Conservation (phyloP, 495 filamentous ascomycete species). For the Penicillium mononematosum region DNA sequence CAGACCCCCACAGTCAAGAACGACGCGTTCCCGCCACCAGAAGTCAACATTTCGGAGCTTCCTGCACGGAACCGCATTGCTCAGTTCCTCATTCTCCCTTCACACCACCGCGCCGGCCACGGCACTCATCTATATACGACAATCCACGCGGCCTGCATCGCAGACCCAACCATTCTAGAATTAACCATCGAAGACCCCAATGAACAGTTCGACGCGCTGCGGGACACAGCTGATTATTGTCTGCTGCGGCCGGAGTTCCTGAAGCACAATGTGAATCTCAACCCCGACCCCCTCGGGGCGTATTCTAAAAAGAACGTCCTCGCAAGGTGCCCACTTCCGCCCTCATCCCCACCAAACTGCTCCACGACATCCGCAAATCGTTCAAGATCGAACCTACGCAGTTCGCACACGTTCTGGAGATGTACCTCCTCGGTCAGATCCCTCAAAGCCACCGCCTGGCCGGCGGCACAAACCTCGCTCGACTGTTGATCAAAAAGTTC, state of each 20-base stretch:
- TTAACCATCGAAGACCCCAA: slow-evolving; percentile 96
- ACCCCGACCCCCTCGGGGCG: slow-evolving; percentile 40
- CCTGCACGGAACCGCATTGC: slow-evolving; percentile 80
- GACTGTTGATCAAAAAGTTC: slow-evolving; percentile 54
- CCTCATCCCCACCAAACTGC: slow-evolving; percentile 59
- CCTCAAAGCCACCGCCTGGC: slow-evolving; percentile 58
- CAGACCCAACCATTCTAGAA: slow-evolving; percentile 64
- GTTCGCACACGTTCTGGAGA: slow-evolving; percentile 81
- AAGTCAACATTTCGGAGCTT: slow-evolving; percentile 46
- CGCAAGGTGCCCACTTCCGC: slow-evolving; percentile 55
- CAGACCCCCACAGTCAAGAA: slow-evolving; percentile 33
- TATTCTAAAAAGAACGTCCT: slow-evolving; percentile 38
- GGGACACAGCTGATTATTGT: slow-evolving; percentile 77
- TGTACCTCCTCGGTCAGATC: slow-evolving; percentile 79
- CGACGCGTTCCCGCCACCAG: slow-evolving; percentile 44
- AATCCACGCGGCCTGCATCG: slow-evolving; percentile 65
- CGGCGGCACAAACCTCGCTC: slow-evolving; percentile 49
- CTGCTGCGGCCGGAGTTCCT: slow-evolving; percentile 55
- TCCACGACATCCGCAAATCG: slow-evolving; percentile 59
- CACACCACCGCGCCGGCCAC: slow-evolving; percentile 76
- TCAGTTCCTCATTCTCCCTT: slow-evolving; percentile 90
- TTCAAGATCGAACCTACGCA: slow-evolving; percentile 85
- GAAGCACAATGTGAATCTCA: slow-evolving; percentile 45
- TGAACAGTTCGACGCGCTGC: slow-evolving; percentile 87
- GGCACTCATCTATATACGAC: slow-evolving; percentile 78